phyloP scores from a whole-genome alignment of 164 flowering plant species.

The Umbellularia californica region DNA sequence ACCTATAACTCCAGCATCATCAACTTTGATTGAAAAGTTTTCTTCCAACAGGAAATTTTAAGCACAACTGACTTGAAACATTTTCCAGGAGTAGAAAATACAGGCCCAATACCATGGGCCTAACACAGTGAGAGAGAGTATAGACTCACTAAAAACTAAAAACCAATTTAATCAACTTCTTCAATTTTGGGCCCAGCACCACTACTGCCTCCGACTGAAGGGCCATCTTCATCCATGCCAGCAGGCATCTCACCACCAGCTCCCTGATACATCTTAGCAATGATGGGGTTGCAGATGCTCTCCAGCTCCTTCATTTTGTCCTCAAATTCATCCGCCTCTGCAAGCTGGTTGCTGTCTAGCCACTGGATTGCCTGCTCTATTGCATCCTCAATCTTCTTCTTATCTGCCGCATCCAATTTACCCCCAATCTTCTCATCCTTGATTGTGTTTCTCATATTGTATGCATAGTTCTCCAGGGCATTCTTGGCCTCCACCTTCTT shows the following conservation, averaged over 20 bases:
- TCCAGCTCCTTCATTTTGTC: slow-evolving; percentile 34
- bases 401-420: slow-evolving; percentile 29
- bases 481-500: slow-evolving; percentile 42
- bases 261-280: slow-evolving; percentile 42
- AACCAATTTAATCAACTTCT: slow-evolving; percentile 18
- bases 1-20: too few species aligned
- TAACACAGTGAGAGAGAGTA: too few species aligned
- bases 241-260: slow-evolving; percentile 14
- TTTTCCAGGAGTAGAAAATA: too few species aligned
- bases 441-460: slow-evolving; percentile 39
- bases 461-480: slow-evolving; percentile 28
- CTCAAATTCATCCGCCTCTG: slow-evolving; percentile 30
- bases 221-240: slow-evolving; percentile 25
- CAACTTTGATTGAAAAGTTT: too few species aligned
- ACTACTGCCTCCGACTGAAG: slow-evolving; percentile 10
- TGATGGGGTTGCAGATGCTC: slow-evolving; percentile 34
- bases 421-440: slow-evolving; percentile 36
- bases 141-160: too few species aligned
- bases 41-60: too few species aligned
- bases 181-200: slow-evolving; percentile 32
- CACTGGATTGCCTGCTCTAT: slow-evolving; percentile 35
- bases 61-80: too few species aligned
- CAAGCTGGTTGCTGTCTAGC: slow-evolving; percentile 42
- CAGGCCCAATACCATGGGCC: too few species aligned
- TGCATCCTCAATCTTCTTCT: slow-evolving; percentile 37